Percentiles rank a stretch among this genome's conserved stretches.
phyloP scores from a whole-genome alignment of 108 stramenopile species.

The Discostella stelligeroides region DNA sequence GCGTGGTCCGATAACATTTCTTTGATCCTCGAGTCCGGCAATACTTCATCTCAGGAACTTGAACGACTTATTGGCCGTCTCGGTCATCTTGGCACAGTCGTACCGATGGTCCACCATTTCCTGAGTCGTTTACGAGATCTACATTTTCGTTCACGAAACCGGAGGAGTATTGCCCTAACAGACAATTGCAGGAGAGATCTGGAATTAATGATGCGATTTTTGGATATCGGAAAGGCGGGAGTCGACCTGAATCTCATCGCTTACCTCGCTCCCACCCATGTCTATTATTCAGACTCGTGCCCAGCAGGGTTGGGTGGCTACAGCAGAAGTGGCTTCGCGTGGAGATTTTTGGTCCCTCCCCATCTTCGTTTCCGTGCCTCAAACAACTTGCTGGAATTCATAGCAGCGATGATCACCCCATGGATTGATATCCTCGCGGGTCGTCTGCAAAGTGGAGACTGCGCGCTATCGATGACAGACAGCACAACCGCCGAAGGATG shows the following conservation, averaged over 20 bases:
- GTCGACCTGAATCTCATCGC: constrained; percentile 5
- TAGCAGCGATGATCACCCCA: too few relatives aligned
- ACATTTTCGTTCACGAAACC: too few relatives aligned
- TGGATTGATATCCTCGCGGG: constrained; percentile 11
- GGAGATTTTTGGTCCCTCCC: constrained; percentile 8
- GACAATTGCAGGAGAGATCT: not conserved
- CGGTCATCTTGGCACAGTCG: not conserved
- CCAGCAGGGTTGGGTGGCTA: not conserved
- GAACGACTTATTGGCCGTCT: too few relatives aligned
- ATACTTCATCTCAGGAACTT: not conserved
- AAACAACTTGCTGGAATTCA: too few relatives aligned
- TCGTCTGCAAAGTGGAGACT: too few relatives aligned
- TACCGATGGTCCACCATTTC: not conserved
- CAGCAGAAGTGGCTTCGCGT: constrained; percentile 10
- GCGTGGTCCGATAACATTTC: too few relatives aligned
- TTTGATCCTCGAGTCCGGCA: not conserved
- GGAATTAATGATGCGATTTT: not conserved
- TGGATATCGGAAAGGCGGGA: not conserved
- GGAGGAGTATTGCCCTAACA: not conserved
- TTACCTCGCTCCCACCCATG: not conserved
- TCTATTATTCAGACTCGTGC: too few relatives aligned
- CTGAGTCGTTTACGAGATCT: too few relatives aligned
- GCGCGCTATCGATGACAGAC: too few relatives aligned
- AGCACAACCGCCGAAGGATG: too few relatives aligned
- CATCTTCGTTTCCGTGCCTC: constrained; percentile 12